Base-by-base conservation (phyloP, 2,329 filamentous ascomycete genomes). In the Daldinia eschscholtzii region DNA sequence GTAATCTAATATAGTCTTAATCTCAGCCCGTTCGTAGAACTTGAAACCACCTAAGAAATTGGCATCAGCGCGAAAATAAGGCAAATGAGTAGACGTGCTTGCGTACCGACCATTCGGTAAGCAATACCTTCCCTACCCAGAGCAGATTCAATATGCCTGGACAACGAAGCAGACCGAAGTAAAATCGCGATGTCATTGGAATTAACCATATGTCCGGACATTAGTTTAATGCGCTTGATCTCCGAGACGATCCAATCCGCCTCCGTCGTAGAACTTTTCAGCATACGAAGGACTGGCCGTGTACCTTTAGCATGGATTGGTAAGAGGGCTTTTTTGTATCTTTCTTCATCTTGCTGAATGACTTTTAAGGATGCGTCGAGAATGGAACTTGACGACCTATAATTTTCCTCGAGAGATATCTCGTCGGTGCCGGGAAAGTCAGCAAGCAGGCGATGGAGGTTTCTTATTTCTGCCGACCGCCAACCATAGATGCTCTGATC, bases 401-500 rank as follows among this genome's bases (percentile, higher is more conserved):
- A 99, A 75, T 98, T 99, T 76, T 98, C 92, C 77, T 98, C 93
- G 2, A 99, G 84, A 5, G 95, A 90, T 50, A 98, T 89, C 65
- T 96, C 91, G 4, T 93, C 87, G 0, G 94, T 96, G 28, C 91
- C 87, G 0, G 90, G 90, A 76, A 92, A 98, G 65, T 93, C 90
- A 46, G 84, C 83, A 59, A 93, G 87, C 84, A 99, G 90, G 2
- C 92, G 89, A 71, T 88, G 88, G 55, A 98, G 85, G 75, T 98
- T 99, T 77, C 91, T 91, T 73, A 95, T 93, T 79, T 99, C 95
- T 9, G 96, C 95, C 6, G 93, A 94, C 20, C 95, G 91, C 85
- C 97, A 99, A 20, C 95, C 93, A 78, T 98, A 99, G 64, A 99
- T 99, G 78, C 94, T 98, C 80, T 99, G 95, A 78, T 99, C 96